A percentile compares a stretch with the other conserved stretches of the same genome.
Evolutionary conservation across 31 red algal genomes (phyloP).

Genomic region (Odonthalia washingtoniensis): DNA sequence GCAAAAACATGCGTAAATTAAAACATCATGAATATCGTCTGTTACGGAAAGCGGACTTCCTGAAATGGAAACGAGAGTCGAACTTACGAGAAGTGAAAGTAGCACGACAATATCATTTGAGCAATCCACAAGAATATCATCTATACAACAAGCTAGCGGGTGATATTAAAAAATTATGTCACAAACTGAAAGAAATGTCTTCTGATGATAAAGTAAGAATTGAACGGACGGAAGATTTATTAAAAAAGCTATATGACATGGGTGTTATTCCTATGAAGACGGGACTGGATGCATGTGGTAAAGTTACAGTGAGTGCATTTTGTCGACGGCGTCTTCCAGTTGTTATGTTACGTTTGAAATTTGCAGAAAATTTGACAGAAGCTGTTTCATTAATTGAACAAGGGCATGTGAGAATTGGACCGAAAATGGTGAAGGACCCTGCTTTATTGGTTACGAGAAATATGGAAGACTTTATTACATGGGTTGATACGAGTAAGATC

Average conservation of each 20-base stretch:
- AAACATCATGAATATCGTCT: slow-evolving; percentile 98
- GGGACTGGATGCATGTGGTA: slow-evolving; percentile 65
- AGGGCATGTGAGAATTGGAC: slow-evolving; percentile 95
- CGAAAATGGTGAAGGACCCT: slow-evolving; percentile 81
- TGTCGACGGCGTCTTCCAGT: slow-evolving; percentile 94
- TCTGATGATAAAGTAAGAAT: slow-evolving; percentile 68
- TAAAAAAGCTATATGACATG: slow-evolving; percentile 91
- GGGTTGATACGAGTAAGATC: slow-evolving; percentile 98
- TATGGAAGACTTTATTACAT: slow-evolving; percentile 99
- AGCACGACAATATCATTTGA: slow-evolving; percentile 87
- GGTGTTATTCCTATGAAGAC: slow-evolving; percentile 86
- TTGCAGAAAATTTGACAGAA: slow-evolving; percentile 87
- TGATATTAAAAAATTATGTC: slow-evolving; percentile 76
- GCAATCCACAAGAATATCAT: slow-evolving; percentile 89
- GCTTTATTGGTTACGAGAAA: slow-evolving; percentile 87
- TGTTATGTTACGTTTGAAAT: slow-evolving; percentile 93
- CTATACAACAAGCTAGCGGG: slow-evolving; percentile 92
- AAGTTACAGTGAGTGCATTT: slow-evolving; percentile 89
- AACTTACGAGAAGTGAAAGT: slow-evolving; percentile 80
- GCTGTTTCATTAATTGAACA: slow-evolving; percentile 90
- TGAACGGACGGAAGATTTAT: slow-evolving; percentile 82
- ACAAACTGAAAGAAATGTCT: slow-evolving; percentile 70
- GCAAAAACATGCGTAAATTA: slow-evolving; percentile 86
- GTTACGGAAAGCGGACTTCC: slow-evolving; percentile 91
- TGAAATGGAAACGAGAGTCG: slow-evolving; percentile 95